Base-by-base conservation (phyloP, 2,329 filamentous ascomycete species). In the Aplosporella prunicola region DNA sequence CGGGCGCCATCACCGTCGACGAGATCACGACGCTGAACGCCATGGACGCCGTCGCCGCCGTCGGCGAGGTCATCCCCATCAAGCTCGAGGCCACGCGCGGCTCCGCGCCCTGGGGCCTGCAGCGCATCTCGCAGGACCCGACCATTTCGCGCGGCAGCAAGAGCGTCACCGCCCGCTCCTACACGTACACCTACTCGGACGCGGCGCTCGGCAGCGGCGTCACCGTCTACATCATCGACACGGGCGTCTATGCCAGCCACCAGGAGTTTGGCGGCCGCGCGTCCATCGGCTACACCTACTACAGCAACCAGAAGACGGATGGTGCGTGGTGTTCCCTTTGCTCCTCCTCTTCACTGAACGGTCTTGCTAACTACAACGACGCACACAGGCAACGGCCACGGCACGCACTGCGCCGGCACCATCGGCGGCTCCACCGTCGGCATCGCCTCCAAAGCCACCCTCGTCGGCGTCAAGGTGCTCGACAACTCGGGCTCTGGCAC, bases 161-260 rank as follows among this genome's bases (percentile, higher is more conserved):
- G 8, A 16, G 20, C 16, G 20, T 30, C 30, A 20, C 10, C 16
- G 15, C 30, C 22, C 23, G 5, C 9, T 5, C 18, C 18, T 40
- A 14, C 16, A 34, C 18, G 2, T 42, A 42, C 25, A 23, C 22
- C 8, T 42, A 39, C 23, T 13, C 11, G 6, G 24, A 30, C 16
- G 20, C 17, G 14, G 14, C 20, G 4, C 22, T 36, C n/a, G 40
- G 40, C 39, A 43, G 47, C 20, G 45, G 47, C 39, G 59, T 58
- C 49, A 78, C 71, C 15, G 70, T 68, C 18, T 82, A 75, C 52
- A 60, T 82, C 16, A 69, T 82, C 26, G 78, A 82, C 56, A 80
- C 77, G 5, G 78, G 78, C 46, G 73, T 82, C 52, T 60, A 61
- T 38, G 59, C 61, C 24, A 62, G 64, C 5, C 78, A 82, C 56